These are phyloP conservation scores for Geotrichum australiense DNA, from an alignment of 1,139 yeast species.

Conservation along the genomic window DNA sequence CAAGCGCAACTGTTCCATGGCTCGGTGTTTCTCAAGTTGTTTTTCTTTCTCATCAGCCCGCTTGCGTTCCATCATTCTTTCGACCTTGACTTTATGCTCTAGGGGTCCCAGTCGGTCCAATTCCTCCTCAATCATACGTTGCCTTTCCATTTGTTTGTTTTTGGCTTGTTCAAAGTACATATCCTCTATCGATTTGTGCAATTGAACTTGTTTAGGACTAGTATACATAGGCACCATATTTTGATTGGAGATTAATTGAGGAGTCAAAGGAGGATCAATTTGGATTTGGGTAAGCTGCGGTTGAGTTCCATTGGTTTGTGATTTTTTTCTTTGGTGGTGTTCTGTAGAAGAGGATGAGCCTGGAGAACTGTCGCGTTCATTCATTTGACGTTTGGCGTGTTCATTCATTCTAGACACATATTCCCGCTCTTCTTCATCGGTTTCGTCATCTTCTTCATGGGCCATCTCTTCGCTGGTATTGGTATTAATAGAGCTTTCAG, in stretches of 20 bases:
- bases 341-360: too few relatives aligned
- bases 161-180: constrained; percentile 5
- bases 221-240: constrained; percentile 2
- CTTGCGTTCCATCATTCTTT: background rate
- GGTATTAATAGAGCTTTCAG: background rate
- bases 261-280: constrained; percentile 5
- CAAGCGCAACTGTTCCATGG: background rate
- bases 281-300: constrained; percentile 6
- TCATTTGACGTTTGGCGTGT: background rate
- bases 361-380: too few relatives aligned
- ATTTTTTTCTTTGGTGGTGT: background rate
- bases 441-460: background rate
- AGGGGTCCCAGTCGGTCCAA: background rate
- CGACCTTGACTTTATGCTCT: background rate
- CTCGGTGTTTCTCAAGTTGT: background rate
- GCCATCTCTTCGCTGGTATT: background rate
- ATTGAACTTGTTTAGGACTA: constrained; percentile 3
- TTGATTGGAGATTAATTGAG: background rate
- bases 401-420: background rate
- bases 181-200: constrained; percentile 4
- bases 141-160: background rate
- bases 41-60: background rate
- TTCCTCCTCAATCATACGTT: background rate
- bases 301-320: background rate
- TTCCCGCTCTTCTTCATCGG: background rate